Evolutionary conservation across 768 basidiomycete species (phyloP).

Genomic region (Serendipita sp.): DNA sequence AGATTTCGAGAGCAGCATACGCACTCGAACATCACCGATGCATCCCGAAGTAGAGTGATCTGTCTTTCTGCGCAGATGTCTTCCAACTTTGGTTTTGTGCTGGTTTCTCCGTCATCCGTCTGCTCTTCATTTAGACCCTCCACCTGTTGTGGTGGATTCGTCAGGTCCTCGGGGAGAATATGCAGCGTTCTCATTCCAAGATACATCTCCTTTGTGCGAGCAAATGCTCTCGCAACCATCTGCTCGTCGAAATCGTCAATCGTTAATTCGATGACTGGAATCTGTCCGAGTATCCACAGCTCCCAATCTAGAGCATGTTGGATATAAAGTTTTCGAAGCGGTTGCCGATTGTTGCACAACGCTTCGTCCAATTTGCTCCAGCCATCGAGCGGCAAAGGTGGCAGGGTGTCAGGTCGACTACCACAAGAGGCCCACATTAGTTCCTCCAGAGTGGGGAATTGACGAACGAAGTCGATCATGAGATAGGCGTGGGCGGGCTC

Average conservation of each 20-base stretch:
- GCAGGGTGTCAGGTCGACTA: background rate
- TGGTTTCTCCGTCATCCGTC: too few species aligned
- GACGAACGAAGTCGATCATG: background rate
- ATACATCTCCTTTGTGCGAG: too few species aligned
- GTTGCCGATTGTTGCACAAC: background rate
- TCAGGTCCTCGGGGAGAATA: too few species aligned
- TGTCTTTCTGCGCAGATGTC: too few species aligned
- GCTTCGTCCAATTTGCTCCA: background rate
- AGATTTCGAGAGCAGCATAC: too few species aligned
- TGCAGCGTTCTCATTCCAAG: too few species aligned
- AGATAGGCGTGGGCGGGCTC: background rate
- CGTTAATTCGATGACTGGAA: background rate
- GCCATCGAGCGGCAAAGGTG: background rate
- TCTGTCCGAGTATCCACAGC: background rate
- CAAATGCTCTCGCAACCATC: background rate
- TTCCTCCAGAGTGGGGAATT: background rate
- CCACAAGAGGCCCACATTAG: conserved; percentile 1
- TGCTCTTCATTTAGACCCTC: too few species aligned
- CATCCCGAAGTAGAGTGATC: too few species aligned
- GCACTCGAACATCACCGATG: too few species aligned
- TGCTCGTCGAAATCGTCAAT: background rate
- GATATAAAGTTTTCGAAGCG: background rate
- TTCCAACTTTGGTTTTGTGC: too few species aligned
- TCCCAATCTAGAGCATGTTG: conserved; percentile 1
- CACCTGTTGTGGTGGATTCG: too few species aligned